Percentiles rank a stretch among this genome's conserved stretches.
Evolutionary conservation across 2,329 filamentous ascomycete species (phyloP).

Genomic region (Phialocephala subalpina): DNA sequence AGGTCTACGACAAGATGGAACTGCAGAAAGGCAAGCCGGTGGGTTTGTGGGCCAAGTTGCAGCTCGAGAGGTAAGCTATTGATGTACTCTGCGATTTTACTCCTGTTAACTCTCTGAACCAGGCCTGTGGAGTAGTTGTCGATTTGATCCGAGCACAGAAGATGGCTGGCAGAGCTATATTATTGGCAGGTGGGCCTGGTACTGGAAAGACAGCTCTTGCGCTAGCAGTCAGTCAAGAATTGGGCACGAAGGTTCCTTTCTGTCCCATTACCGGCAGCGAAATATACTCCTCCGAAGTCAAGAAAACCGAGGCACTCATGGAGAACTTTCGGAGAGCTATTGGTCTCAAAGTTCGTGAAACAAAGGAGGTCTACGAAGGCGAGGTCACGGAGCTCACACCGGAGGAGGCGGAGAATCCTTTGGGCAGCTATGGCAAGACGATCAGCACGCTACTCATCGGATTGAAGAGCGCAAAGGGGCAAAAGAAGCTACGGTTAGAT

Average conservation of each 20-base stretch:
- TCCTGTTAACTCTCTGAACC: conserved; percentile 79
- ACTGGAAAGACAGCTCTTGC: conserved; percentile 98
- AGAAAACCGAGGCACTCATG: conserved; percentile 99
- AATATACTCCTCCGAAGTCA: conserved; percentile 97
- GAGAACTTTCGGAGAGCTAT: conserved; percentile 98
- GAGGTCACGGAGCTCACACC: conserved; percentile 98
- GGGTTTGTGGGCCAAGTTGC: conserved; percentile 91
- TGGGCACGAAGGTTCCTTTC: conserved; percentile 98
- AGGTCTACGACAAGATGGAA: conserved; percentile 85
- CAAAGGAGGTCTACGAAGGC: conserved; percentile 98
- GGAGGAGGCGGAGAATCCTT: conserved; percentile 96
- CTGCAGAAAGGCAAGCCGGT: conserved; percentile 78
- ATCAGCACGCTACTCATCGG: conserved; percentile 96
- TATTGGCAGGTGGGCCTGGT: conserved; percentile 92
- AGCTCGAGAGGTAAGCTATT: conserved; percentile 79
- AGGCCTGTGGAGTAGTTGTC: conserved; percentile 95
- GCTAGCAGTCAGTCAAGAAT: conserved; percentile 93
- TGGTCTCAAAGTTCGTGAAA: conserved; percentile 95
- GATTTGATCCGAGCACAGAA: conserved; percentile 96
- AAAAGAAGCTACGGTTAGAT: conserved; percentile 96
- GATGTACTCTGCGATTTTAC: conserved; percentile 51
- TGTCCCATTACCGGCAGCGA: conserved; percentile 98
- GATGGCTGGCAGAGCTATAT: conserved; percentile 93
- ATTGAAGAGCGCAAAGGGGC: conserved; percentile 92
- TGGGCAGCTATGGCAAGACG: conserved; percentile 96